These are phyloP conservation scores for Nemania bipapillata DNA, from an alignment of 2,329 filamentous ascomycete species.

Conservation along the genomic window DNA sequence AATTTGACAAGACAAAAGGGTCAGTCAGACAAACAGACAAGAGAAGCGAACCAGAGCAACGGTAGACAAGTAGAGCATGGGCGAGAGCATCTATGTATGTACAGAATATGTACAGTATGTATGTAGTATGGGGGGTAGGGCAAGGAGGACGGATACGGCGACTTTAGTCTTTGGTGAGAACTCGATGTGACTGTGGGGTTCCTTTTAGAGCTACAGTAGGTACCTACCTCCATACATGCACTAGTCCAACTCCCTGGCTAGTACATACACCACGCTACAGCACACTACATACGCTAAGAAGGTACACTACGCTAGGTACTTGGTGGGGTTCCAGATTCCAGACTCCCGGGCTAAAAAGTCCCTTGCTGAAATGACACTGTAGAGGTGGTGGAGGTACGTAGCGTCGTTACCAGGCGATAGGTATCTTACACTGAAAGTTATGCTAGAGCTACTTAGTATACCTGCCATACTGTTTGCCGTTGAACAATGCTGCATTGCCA, in stretches of 20 bases:
- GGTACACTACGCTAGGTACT: not conserved
- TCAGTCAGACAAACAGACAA: slow-evolving; percentile 22
- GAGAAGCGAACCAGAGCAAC: slow-evolving; percentile 23
- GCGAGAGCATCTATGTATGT: not conserved
- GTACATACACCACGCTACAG: not conserved
- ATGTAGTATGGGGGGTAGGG: too few species aligned
- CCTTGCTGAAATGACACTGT: slow-evolving; percentile 33
- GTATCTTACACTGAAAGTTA: not conserved
- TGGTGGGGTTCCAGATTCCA: slow-evolving; percentile 38
- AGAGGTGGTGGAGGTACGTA: not conserved
- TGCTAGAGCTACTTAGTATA: not conserved
- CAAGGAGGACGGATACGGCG: slow-evolving; percentile 1
- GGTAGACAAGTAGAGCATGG: slow-evolving; percentile 3
- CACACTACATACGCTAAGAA: not conserved
- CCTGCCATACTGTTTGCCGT: not conserved
- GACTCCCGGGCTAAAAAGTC: slow-evolving; percentile 36
- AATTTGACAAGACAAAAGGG: not conserved
- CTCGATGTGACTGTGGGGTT: slow-evolving; percentile 18
- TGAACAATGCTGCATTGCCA: not conserved
- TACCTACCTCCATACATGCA: not conserved
- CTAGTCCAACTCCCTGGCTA: not conserved
- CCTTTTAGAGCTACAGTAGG: not conserved
- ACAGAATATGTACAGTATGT: too few species aligned
- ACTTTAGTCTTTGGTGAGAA: slow-evolving; percentile 3
- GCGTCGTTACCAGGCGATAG: not conserved